Conservation (phyloP, 1,139 yeast genomes). For the Waltiozyma solani region DNA sequence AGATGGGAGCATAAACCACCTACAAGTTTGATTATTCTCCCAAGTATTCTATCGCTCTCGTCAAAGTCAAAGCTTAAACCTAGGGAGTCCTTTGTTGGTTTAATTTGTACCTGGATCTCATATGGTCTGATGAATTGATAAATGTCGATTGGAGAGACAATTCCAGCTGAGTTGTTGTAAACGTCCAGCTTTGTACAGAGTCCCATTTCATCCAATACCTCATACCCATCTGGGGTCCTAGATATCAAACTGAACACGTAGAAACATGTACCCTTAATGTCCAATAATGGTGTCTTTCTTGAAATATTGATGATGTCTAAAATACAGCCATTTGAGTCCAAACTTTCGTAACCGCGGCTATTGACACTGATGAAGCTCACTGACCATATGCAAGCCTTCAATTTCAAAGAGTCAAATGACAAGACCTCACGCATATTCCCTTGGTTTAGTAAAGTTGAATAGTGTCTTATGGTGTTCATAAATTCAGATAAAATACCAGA, state of each 20-base stretch:
- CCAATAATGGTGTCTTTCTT: constrained; percentile 45
- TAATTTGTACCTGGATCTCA: not conserved
- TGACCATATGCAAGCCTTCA: constrained; percentile 82
- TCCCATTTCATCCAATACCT: constrained; percentile 70
- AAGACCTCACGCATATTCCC: constrained; percentile 14
- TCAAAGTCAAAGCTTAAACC: constrained; percentile 14
- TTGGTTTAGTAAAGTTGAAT: constrained; percentile 14
- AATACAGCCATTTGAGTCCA: constrained; percentile 52
- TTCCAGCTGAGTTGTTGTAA: constrained; percentile 42
- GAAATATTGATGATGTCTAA: constrained; percentile 46
- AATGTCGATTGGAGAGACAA: constrained; percentile 40
- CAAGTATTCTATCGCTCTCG: constrained; percentile 28
- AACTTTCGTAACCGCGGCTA: constrained; percentile 51
- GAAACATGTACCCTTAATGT: constrained; percentile 67
- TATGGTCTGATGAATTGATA: constrained; percentile 6
- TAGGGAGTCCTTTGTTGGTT: constrained; percentile 3
- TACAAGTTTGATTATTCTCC: constrained; percentile 43
- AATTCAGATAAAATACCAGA: constrained; percentile 39
- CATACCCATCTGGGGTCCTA: constrained; percentile 69
- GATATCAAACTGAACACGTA: constrained; percentile 71
- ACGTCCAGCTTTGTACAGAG: constrained; percentile 60
- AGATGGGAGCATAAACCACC: constrained; percentile 58
- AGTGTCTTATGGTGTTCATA: constrained; percentile 29
- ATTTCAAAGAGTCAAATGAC: constrained; percentile 26
- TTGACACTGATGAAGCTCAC: constrained; percentile 76